A percentile compares a stretch with the other conserved stretches of the same genome.
Evolutionary conservation across 805 yeast genomes (phyloP).

Genomic region (Kluyveromyces lactis): DNA sequence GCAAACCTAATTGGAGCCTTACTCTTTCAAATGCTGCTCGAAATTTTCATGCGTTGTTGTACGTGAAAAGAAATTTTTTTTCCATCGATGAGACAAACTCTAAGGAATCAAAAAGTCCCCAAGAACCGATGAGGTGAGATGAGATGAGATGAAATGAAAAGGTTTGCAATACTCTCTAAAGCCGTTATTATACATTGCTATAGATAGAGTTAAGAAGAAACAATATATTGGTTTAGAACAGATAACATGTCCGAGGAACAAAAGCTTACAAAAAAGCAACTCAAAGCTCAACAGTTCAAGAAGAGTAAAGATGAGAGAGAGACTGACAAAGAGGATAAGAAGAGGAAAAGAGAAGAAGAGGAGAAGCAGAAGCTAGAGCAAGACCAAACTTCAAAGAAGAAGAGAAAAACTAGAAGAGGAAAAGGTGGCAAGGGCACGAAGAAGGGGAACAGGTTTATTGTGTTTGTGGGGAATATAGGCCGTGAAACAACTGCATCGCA

Average conservation of each 20-base stretch:
- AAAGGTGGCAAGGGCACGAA: conserved; percentile 64
- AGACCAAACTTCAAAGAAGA: conserved; percentile 26
- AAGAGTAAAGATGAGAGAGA: conserved; percentile 26
- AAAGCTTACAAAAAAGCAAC: conserved; percentile 30
- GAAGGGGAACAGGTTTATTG: conserved; percentile 58
- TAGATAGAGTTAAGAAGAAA: too few species aligned
- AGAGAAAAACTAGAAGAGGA: conserved; percentile 67
- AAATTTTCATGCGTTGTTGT: too few species aligned
- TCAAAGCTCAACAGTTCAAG: conserved; percentile 28
- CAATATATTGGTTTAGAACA: too few species aligned
- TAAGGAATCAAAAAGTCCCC: too few species aligned
- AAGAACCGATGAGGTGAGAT: conserved; percentile 5
- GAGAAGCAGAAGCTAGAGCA: conserved; percentile 24
- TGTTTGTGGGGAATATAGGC: conserved; percentile 89
- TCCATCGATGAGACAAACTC: too few species aligned
- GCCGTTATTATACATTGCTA: too few species aligned
- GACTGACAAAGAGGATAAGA: conserved; percentile 15
- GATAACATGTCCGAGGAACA: conserved; percentile 17
- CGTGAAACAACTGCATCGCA: conserved; percentile 57
- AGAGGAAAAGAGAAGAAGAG: conserved; percentile 13
- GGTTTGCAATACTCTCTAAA: too few species aligned
- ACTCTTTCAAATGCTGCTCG: too few species aligned
- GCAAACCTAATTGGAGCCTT: too few species aligned
- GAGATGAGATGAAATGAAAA: not conserved
- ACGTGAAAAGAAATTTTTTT: not conserved